These are phyloP conservation scores for Panus rudis DNA, from an alignment of 768 basidiomycete genomes.

Conservation along the genomic window DNA sequence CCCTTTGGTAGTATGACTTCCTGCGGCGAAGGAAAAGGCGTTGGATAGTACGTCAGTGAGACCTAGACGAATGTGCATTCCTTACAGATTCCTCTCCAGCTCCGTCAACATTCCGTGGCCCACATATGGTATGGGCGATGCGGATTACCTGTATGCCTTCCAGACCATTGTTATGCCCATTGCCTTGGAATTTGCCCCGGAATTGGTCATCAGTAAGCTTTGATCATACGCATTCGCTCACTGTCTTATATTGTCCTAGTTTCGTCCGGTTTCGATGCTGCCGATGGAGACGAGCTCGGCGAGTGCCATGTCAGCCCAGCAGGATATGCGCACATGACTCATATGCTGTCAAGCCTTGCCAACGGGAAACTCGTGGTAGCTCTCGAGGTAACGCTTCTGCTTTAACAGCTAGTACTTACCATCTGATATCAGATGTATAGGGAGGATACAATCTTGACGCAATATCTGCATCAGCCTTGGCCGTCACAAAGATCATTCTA, in stretches of 20 bases:
- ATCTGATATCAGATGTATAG: slow-evolving; percentile 31
- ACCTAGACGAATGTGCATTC: not conserved
- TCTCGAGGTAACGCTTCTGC: slow-evolving; percentile 63
- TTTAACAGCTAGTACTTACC: not conserved
- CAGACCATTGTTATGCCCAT: slow-evolving; percentile 96
- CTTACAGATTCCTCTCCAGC: slow-evolving; percentile 39
- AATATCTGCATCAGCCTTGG: slow-evolving; percentile 79
- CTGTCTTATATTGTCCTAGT: slow-evolving; percentile 41
- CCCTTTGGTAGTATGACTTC: slow-evolving; percentile 84
- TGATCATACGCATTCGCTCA: not conserved
- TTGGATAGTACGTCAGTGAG: slow-evolving; percentile 87
- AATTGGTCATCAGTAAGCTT: slow-evolving; percentile 84
- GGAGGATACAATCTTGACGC: slow-evolving; percentile 94
- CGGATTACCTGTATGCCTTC: slow-evolving; percentile 95
- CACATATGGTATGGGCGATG: slow-evolving; percentile 78
- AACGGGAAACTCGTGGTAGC: slow-evolving; percentile 87
- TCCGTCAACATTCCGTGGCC: slow-evolving; percentile 98
- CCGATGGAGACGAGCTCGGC: slow-evolving; percentile 86
- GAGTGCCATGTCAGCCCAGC: slow-evolving; percentile 86
- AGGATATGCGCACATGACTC: slow-evolving; percentile 98
- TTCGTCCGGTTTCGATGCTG: slow-evolving; percentile 97
- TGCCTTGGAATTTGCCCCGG: slow-evolving; percentile 92
- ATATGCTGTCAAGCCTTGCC: slow-evolving; percentile 88
- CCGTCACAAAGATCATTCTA: slow-evolving; percentile 81
- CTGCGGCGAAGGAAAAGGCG: slow-evolving; percentile 75